A percentile compares a stretch with the other conserved stretches of the same genome.
phyloP scores from a whole-genome alignment of 1,284 basidiomycete genomes.

The Rhodotorula sp. region DNA sequence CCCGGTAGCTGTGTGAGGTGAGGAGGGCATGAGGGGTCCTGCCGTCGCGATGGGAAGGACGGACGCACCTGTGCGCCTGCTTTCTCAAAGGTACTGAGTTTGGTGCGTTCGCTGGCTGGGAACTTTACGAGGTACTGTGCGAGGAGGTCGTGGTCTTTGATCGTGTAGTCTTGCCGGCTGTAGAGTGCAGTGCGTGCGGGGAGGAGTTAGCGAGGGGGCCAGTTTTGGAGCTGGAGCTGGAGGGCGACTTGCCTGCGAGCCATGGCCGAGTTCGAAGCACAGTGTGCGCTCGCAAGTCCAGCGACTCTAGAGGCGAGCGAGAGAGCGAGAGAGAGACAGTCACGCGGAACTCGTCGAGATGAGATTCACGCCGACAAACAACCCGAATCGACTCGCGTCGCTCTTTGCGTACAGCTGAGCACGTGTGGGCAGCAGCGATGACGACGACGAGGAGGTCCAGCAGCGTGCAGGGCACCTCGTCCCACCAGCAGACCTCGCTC shows the following conservation, averaged over 20 bases:
- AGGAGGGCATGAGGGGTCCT: neutral
- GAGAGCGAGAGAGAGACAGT: too few relatives aligned
- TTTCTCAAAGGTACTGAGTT: neutral
- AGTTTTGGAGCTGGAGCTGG: too few relatives aligned
- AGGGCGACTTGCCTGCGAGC: neutral
- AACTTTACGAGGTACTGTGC: slow-evolving; percentile 7
- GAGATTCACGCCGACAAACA: neutral
- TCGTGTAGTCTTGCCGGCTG: neutral
- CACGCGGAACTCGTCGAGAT: too few relatives aligned
- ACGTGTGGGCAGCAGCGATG: neutral
- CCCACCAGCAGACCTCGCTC: slow-evolving; percentile 24
- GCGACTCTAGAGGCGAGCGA: neutral
- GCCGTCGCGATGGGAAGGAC: neutral
- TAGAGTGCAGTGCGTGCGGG: neutral
- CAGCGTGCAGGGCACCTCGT: slow-evolving; percentile 2
- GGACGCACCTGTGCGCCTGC: neutral
- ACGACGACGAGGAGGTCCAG: slow-evolving; percentile 23
- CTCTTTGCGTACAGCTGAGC: neutral
- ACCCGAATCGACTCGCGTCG: neutral
- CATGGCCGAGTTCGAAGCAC: neutral
- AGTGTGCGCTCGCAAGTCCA: neutral
- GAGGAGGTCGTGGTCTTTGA: slow-evolving; percentile 14
- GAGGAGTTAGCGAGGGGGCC: neutral
- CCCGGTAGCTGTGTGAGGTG: slow-evolving; percentile 9
- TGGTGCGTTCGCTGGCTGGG: neutral